A percentile compares a stretch with the other conserved stretches of the same genome.
Conservation (phyloP, 1,139 yeast species). For the Saccharomycopsis hybrid region DNA sequence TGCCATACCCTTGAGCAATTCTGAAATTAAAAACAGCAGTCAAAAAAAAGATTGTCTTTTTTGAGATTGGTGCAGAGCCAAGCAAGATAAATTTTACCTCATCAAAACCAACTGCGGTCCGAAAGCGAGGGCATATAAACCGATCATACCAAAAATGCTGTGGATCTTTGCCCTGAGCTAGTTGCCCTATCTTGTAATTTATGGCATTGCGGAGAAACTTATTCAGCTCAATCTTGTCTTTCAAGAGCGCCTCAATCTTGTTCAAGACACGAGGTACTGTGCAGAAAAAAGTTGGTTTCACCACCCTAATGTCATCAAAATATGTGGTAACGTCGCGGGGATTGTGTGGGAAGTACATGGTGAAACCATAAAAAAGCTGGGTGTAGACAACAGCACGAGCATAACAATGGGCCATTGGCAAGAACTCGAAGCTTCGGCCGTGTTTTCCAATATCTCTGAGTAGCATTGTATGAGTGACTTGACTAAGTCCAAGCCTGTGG, state of each 20-base stretch:
- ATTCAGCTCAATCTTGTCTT: constrained; percentile 30
- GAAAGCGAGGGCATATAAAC: constrained; percentile 32
- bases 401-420: constrained; percentile 5
- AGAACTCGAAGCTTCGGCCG: not conserved
- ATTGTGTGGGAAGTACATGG: constrained; percentile 37
- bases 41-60: constrained; percentile 30
- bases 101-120: constrained; percentile 46
- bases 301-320: constrained; percentile 46
- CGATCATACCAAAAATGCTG: constrained; percentile 16
- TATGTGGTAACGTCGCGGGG: constrained; percentile 28
- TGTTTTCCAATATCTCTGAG: not conserved
- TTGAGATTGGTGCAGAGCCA: constrained; percentile 57
- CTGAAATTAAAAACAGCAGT: not conserved
- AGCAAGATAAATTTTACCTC: constrained; percentile 35
- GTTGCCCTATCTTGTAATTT: constrained; percentile 29
- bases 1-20: constrained; percentile 53
- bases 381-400: not conserved
- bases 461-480: constrained; percentile 1
- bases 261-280: constrained; percentile 60
- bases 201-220: constrained; percentile 29
- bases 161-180: constrained; percentile 22
- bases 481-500: constrained; percentile 30
- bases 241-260: constrained; percentile 44
- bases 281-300: constrained; percentile 44
- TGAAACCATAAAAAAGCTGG: constrained; percentile 22